These are phyloP conservation scores for Beauveria scarabaeidicola DNA, from an alignment of 2,329 filamentous ascomycete genomes.

Conservation along the genomic window DNA sequence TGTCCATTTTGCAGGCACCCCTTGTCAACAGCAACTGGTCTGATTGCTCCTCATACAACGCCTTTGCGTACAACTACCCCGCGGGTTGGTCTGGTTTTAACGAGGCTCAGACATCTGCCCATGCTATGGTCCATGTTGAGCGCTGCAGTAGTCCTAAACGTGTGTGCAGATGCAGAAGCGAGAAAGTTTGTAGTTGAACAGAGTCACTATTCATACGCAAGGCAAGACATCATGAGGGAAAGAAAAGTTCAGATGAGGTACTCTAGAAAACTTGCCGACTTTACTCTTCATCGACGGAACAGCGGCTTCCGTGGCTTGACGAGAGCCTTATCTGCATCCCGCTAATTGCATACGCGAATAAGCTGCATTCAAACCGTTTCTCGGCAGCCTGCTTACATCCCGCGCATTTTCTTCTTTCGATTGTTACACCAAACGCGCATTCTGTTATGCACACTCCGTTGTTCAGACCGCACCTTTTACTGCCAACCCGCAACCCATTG, in stretches of 20 bases:
- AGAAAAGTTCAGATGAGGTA: neutral
- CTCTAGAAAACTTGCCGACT: neutral
- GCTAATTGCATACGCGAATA: slow-evolving; percentile 5
- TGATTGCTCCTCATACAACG: no score
- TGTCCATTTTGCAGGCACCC: neutral
- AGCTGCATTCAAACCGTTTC: neutral
- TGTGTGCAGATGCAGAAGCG: no score
- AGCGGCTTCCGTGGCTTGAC: neutral
- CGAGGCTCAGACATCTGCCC: no score
- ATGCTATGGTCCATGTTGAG: no score
- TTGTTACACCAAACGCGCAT: neutral
- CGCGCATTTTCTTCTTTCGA: neutral
- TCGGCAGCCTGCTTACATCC: neutral
- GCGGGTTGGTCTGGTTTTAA: no score
- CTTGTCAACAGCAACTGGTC: neutral
- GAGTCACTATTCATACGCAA: no score
- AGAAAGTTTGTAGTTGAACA: no score
- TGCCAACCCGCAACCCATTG: neutral
- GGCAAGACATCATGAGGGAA: neutral
- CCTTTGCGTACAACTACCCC: no score
- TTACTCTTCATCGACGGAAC: neutral
- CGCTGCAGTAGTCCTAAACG: no score
- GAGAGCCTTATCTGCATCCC: neutral
- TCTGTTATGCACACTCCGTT: neutral
- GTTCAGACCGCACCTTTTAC: neutral